Base-by-base conservation (phyloP, 1,284 basidiomycete genomes). In the Ustilago xerochloae region DNA sequence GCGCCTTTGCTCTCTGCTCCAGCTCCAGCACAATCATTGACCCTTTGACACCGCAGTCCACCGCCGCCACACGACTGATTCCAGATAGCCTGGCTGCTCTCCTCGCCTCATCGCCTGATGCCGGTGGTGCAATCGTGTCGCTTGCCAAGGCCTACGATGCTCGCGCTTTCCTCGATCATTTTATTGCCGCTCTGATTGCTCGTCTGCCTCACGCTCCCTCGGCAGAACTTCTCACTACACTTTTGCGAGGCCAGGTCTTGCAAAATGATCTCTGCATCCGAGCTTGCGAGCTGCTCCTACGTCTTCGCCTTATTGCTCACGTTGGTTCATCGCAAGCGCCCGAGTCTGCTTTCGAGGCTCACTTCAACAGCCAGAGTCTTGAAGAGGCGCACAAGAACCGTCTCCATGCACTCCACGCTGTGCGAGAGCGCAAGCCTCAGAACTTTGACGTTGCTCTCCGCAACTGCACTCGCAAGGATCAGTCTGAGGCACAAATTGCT, bases 391-490 rank as follows among this genome's bases (percentile, higher is more conserved):
- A 60, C 51, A 64, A 49, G 50, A 63, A 76, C 32, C 74, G 77
- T 4, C 48, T 81, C 20, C 61, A 63, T 6, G 48, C 75, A 6
- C 64, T 81, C n/a, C 64, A 74, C 16, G 47, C 58, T 16, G 36
- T 78, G 18, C 75, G 80, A 6, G 63, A 66, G 58, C 71, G 74
- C 36, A 56, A 47, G 24, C 61, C 78, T 26, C 50, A 66, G 4
- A 43, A 63, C 15, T 75, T 79, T n/a, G 81, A 80, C 28, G 36
- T 48, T 1, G 80, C 78, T 30, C 50, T 81, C 22, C 56, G 58
- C 36, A 60, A 50, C 24, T 62, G 65, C 46, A 66, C 62, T 6
- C 46, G 57, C 38, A 65, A 63, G 33, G 53, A 62, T 20, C 62
- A 67, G 6, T 67, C 70, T 16, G 65, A 66, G 36, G 62, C 51